phyloP scores from a whole-genome alignment of 2,329 filamentous ascomycete genomes.

The Penicillium aurantiogriseum region DNA sequence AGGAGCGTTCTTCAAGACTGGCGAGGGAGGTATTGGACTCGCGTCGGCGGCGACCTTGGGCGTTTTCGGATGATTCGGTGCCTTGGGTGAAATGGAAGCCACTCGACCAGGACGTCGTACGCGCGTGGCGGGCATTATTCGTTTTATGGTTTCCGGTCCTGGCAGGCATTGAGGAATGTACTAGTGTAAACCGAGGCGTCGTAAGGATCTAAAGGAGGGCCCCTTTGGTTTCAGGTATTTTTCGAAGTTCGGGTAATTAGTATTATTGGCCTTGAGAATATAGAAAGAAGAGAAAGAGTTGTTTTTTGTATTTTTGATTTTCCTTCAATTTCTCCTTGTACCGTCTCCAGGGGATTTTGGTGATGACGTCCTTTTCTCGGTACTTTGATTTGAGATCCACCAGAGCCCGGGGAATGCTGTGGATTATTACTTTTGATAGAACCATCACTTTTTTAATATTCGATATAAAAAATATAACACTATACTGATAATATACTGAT shows the following conservation, averaged over 20 bases:
- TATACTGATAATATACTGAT: neutral
- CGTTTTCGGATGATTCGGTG: constrained; percentile 26
- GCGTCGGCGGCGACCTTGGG: constrained; percentile 31
- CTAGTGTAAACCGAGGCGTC: constrained; percentile 18
- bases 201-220: constrained; percentile 3
- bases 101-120: constrained; percentile 38
- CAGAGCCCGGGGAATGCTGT: neutral
- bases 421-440: neutral
- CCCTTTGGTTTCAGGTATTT: constrained; percentile 20
- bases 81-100: constrained; percentile 29
- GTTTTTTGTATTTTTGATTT: neutral
- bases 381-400: constrained; percentile 3
- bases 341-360: constrained; percentile 1
- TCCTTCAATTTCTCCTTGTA: neutral
- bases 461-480: neutral
- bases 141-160: constrained; percentile 25
- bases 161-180: constrained; percentile 27
- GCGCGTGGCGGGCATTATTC: constrained; percentile 37
- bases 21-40: constrained; percentile 36
- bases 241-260: constrained; percentile 8
- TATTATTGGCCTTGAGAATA: constrained; percentile 3
- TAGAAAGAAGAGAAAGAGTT: neutral
- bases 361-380: constrained; percentile 4
- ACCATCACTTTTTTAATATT: neutral
- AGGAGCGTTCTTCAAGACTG: constrained; percentile 32